These are phyloP conservation scores for Cucurbita moschata DNA, from an alignment of 306 rosid genomes.

Conservation along the genomic window DNA sequence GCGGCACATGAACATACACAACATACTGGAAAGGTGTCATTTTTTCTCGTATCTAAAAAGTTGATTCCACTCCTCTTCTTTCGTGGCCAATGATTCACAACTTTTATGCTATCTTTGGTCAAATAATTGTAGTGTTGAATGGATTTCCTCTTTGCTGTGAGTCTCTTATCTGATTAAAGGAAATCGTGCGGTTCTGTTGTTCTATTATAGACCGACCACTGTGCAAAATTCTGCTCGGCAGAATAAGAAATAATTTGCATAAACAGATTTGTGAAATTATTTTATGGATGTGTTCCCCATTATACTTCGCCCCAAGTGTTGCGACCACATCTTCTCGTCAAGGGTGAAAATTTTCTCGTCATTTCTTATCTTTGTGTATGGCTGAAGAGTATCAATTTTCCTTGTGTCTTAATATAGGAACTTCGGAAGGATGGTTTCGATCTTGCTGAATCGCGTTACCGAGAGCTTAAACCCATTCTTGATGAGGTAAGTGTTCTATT, in stretches of 20 bases:
- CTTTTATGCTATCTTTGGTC: background rate
- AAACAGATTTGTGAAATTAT: background rate
- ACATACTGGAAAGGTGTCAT: constrained; percentile 81
- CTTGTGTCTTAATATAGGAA: constrained; percentile 34
- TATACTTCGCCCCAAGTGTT: too few relatives aligned
- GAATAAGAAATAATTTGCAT: background rate
- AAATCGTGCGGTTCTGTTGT: background rate
- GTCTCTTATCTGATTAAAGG: background rate
- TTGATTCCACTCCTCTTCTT: background rate
- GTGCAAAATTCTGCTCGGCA: background rate
- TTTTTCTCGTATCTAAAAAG: background rate
- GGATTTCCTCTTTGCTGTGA: background rate
- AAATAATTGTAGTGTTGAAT: background rate
- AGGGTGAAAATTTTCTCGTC: background rate
- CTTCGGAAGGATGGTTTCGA: constrained; percentile 98
- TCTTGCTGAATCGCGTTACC: constrained; percentile 74
- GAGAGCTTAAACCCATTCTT: constrained; percentile 91
- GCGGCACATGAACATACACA: constrained; percentile 99
- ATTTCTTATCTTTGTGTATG: background rate
- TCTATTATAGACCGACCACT: background rate
- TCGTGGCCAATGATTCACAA: background rate
- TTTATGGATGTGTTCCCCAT: background rate
- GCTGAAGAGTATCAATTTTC: background rate
- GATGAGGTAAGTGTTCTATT: constrained; percentile 51
- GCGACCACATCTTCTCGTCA: too few relatives aligned